Evolutionary conservation across 106 monocot genomes (phyloP).

Genomic region (Alisma plantagoaquatica): DNA sequence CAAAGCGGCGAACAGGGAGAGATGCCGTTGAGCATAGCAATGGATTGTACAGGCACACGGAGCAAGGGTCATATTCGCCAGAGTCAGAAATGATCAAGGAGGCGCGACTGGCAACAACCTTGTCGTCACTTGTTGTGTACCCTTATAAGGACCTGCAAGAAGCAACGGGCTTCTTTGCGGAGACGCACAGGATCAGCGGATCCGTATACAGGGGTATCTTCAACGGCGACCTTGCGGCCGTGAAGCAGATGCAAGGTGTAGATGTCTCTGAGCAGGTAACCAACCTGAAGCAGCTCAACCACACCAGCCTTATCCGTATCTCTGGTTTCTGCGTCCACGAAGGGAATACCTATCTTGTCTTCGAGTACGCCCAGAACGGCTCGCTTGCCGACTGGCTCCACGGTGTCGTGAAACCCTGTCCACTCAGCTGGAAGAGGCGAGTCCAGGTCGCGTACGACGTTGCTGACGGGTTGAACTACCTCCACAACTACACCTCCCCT

Average conservation of each 20-base stretch:
- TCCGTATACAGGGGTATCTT: constrained; percentile 65
- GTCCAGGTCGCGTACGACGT: constrained; percentile 65
- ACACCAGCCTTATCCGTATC: constrained; percentile 59
- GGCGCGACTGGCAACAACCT: too few species aligned
- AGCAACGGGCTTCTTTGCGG: constrained; percentile 51
- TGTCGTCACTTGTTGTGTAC: constrained; percentile 63
- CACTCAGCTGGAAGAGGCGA: constrained; percentile 65
- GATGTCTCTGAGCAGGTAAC: constrained; percentile 62
- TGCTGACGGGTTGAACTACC: constrained; percentile 76
- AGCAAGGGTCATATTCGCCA: too few species aligned
- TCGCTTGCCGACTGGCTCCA: constrained; percentile 76
- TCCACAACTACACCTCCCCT: constrained; percentile 66
- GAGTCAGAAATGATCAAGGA: too few species aligned
- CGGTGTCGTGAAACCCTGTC: not conserved
- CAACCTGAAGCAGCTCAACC: constrained; percentile 66
- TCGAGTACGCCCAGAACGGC: constrained; percentile 63
- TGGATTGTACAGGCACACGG: too few species aligned
- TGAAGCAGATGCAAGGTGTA: constrained; percentile 60
- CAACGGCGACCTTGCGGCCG: constrained; percentile 61
- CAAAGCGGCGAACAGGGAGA: too few species aligned
- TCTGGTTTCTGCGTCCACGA: constrained; percentile 73
- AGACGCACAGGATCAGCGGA: constrained; percentile 40
- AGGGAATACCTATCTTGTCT: constrained; percentile 76
- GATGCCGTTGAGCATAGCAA: too few species aligned
- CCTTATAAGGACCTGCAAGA: constrained; percentile 49